These are phyloP conservation scores for Rhizoclosmatium globosum DNA, from an alignment of 192 early-diverging fungal genomes.

Conservation along the genomic window DNA sequence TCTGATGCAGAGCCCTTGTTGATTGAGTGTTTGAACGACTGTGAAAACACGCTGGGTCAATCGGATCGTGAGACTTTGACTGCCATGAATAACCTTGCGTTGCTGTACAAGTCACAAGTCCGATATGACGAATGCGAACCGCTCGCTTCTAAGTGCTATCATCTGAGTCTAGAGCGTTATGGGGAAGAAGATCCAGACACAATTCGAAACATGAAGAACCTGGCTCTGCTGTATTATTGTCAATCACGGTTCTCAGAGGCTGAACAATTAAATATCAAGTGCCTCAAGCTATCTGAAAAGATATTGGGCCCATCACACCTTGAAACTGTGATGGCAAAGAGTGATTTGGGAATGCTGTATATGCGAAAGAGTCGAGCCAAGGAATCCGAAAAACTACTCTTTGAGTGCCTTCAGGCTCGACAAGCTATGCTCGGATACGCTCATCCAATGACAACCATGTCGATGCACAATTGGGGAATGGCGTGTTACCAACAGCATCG, in stretches of 20 bases:
- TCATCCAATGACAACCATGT: background rate
- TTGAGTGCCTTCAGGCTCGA: background rate
- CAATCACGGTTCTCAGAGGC: constrained; percentile 42
- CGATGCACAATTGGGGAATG: no score
- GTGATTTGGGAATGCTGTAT: constrained; percentile 26
- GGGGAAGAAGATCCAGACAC: constrained; percentile 32
- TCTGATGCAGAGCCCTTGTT: constrained; percentile 36
- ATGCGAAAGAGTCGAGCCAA: background rate
- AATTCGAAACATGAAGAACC: constrained; percentile 35
- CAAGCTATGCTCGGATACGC: background rate
- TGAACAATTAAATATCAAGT: constrained; percentile 19
- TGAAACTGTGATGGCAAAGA: constrained; percentile 7
- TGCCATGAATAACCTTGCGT: constrained; percentile 26
- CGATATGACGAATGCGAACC: constrained; percentile 15
- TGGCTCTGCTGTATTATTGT: constrained; percentile 26
- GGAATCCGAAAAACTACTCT: constrained; percentile 12
- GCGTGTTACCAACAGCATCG: no score
- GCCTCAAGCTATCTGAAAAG: constrained; percentile 16
- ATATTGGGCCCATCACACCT: constrained; percentile 1
- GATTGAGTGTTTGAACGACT: constrained; percentile 20
- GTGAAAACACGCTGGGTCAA: constrained; percentile 23
- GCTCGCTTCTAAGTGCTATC: constrained; percentile 16
- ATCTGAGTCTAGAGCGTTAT: constrained; percentile 19
- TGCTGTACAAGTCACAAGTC: constrained; percentile 19
- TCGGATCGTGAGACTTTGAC: constrained; percentile 32